Conservation (phyloP, 2,329 filamentous ascomycete genomes). For the Paraconiothyrium brasiliense region DNA sequence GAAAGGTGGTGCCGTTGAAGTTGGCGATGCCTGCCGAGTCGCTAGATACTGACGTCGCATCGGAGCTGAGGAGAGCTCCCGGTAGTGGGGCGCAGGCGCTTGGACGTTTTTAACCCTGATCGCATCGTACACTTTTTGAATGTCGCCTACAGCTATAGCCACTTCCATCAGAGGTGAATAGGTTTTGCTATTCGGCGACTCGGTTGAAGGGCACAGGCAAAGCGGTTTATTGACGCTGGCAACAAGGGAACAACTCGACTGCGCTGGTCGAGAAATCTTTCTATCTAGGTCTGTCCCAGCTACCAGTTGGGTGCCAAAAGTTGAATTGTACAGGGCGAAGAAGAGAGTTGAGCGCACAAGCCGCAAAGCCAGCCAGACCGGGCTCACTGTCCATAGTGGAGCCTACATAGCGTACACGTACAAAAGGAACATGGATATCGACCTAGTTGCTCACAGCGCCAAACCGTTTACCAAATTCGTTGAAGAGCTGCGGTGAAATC, state of each 20-base stretch:
- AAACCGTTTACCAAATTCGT: slow-evolving; percentile 84
- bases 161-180: not conserved
- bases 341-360: not conserved
- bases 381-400: slow-evolving; percentile 1
- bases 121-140: slow-evolving; percentile 14
- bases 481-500: slow-evolving; percentile 88
- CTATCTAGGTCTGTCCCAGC: not conserved
- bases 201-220: not conserved
- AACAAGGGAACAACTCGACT: not conserved
- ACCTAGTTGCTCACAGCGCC: slow-evolving; percentile 38
- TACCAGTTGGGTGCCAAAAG: not conserved
- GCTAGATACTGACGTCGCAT: slow-evolving; percentile 26
- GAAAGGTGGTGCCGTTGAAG: slow-evolving; percentile 13
- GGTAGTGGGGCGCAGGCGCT: slow-evolving; percentile 17
- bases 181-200: not conserved
- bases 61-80: slow-evolving; percentile 14
- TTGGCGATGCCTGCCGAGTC: slow-evolving; percentile 13
- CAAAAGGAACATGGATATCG: slow-evolving; percentile 10
- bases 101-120: slow-evolving; percentile 17
- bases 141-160: not conserved
- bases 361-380: slow-evolving; percentile 1
- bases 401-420: slow-evolving; percentile 13
- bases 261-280: not conserved
- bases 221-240: not conserved
- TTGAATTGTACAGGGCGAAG: slow-evolving; percentile 1